Base-by-base conservation (phyloP, 495 filamentous ascomycete species). In the Cercophora samala region DNA sequence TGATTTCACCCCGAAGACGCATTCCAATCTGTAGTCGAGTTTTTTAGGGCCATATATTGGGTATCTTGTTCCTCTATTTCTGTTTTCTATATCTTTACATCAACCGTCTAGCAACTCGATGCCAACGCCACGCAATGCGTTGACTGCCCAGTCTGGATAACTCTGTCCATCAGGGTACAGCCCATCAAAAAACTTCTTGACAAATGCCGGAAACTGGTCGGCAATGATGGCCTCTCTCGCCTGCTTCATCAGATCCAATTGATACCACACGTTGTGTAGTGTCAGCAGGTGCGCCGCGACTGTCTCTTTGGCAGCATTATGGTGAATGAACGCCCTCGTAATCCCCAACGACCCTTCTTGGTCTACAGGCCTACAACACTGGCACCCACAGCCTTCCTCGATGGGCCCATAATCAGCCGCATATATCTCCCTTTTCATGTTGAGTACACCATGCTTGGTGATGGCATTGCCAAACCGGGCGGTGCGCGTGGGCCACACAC, bases 401-500 rank as follows among this genome's bases (percentile, higher is more conserved):
- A 98, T 86, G 1, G 95, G 91, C 1, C 84, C 76, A 73, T 95
- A 97, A 78, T 97, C 93, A 65, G 86, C 78, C 6, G 91, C 86
- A 74, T 88, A 97, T 22, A 79, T 77, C n/a, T 88, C 83, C 70
- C 92, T 86, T 42, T 92, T 89, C 29, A 98, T 82, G 73, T 97
- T 97, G 42, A 97, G 80, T 18, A 89, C 87, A 24, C 95, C 95
- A 23, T 82, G 74, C 62, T 89, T 86, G 9, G 93, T 96, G 65
- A 98, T 87, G 42, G 96, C 95, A 72, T 97, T 96, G 9, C 95
- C 95, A 72, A 98, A 99, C 29, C 95, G 88, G 79, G 96, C 95
- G 24, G 95, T 98, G 53, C 95, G 85, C 24, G 95, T 99, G 8
- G 94, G 96, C 96, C 96, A 99, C 5, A 98, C 95, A 73, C 96